Base-by-base conservation (phyloP, 371 early-diverging fungal genomes). In the Actinomortierella ambigua region DNA sequence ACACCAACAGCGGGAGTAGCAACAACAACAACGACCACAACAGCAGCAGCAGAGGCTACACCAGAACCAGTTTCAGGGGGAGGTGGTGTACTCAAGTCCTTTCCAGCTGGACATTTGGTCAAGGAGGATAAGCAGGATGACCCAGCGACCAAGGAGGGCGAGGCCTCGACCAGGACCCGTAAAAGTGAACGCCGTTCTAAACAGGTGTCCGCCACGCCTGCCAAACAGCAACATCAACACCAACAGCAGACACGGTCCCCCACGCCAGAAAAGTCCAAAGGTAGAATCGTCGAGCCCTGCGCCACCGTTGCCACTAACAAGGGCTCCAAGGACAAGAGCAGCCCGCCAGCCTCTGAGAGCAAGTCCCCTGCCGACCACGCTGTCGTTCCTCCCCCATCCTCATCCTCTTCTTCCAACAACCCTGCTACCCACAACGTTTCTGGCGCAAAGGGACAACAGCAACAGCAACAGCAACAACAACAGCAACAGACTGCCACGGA, bases 131-230 rank as follows among this genome's bases (percentile, higher is more conserved):
- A n/a, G n/a, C n/a, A n/a, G 55, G 29, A 50, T 48, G 42, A 41
- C 13, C 50, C 62, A 1, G 41, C 49, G 2, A 28, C 54, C 14
- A 44, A 9, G 27, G 62, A 61, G 15, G 57, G 43, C 41, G 58
- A 59, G n/a, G 64, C 63, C 57, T 61, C 69, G 20, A 61, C 60
- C 2, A 34, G 11, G 34, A 34, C 34, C 11, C 34, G 34, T 11
- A 34, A 34, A 11, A 34, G 34, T 34, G 34, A 34, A 34, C 34
- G 34, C 11, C 34, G 34, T 34, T 34, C 34, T 34, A 34, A 34
- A 11, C 69, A 63, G n/a, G 69, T 61, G 28, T 69, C 64, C 3
- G 57, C 69, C 50, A 69, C 69, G 13, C 44, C 44, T 41, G 8
- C 50, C 26, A 49, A 17, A 49, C 11, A 27, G 24, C 26, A 24